Percentiles rank a stretch among this genome's conserved stretches.
These are phyloP conservation scores for Daldinia grandis DNA, from an alignment of 495 filamentous ascomycete species.

Conservation along the genomic window DNA sequence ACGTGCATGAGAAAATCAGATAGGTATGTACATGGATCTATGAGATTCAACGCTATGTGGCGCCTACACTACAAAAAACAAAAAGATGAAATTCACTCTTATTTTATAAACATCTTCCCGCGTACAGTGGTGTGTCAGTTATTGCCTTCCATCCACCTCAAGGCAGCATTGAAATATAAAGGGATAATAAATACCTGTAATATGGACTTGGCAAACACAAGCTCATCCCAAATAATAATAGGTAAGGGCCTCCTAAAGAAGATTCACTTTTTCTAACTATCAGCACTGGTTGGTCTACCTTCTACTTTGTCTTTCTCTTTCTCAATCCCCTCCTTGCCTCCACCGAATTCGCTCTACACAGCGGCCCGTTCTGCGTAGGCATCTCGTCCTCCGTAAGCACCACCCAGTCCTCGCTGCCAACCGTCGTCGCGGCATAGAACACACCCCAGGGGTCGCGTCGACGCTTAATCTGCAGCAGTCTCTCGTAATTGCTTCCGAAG, in stretches of 20 bases:
- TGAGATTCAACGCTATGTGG: neutral
- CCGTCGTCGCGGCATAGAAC: slow-evolving; percentile 64
- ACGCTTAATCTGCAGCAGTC: slow-evolving; percentile 59
- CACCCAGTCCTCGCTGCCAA: slow-evolving; percentile 57
- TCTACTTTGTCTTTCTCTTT: neutral
- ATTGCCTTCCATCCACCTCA: neutral
- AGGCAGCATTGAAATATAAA: neutral
- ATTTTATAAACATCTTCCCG: neutral
- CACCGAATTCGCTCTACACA: slow-evolving; percentile 31
- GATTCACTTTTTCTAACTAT: neutral
- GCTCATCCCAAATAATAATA: neutral
- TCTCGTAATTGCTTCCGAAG: slow-evolving; percentile 60
- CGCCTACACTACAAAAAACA: no score
- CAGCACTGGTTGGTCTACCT: neutral
- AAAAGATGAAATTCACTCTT: neutral
- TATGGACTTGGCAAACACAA: neutral
- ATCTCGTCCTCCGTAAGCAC: slow-evolving; percentile 33
- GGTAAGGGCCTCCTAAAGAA: neutral
- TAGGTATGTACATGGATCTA: neutral
- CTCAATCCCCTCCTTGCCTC: neutral
- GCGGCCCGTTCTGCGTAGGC: slow-evolving; percentile 43
- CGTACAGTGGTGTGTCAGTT: neutral
- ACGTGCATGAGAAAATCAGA: neutral
- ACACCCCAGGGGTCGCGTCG: slow-evolving; percentile 60
- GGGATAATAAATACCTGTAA: neutral